A percentile compares a stretch with the other conserved stretches of the same genome.
These are phyloP conservation scores for Tolypocladium cylindrosporum DNA, from an alignment of 2,329 filamentous ascomycete genomes.

Conservation along the genomic window DNA sequence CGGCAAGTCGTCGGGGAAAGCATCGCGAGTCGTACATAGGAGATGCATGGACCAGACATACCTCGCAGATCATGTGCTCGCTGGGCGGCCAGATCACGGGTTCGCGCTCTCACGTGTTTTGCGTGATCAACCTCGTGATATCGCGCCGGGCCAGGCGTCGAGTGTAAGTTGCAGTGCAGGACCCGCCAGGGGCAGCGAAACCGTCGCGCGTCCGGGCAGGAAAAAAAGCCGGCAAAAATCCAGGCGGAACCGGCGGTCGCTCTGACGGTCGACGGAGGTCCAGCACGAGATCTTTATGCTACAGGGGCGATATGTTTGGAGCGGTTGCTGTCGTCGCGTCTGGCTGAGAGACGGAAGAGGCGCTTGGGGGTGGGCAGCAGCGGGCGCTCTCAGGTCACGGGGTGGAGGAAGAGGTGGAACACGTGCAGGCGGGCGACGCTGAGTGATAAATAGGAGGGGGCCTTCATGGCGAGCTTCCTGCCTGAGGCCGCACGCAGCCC, in stretches of 20 bases:
- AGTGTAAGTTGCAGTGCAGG: conserved; percentile 19
- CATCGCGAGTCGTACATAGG: conserved; percentile 7
- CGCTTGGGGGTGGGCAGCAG: neutral
- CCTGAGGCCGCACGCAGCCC: conserved; percentile 1
- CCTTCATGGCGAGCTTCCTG: neutral
- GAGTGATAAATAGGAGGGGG: conserved; percentile 4
- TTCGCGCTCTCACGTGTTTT: conserved; percentile 34
- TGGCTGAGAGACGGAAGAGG: neutral
- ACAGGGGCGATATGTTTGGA: conserved; percentile 8
- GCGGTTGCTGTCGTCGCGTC: neutral
- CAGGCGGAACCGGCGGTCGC: conserved; percentile 4
- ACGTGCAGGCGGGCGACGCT: conserved; percentile 7
- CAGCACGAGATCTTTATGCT: conserved; percentile 16
- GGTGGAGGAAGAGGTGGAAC: conserved; percentile 8
- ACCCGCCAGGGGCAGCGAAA: conserved; percentile 6
- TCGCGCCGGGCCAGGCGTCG: conserved; percentile 21
- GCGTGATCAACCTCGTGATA: conserved; percentile 38
- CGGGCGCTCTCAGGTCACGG: conserved; percentile 7
- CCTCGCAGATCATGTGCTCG: conserved; percentile 35
- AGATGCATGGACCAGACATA: conserved; percentile 24
- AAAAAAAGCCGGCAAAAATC: conserved; percentile 4
- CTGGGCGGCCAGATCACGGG: conserved; percentile 29
- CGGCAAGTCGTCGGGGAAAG: neutral
- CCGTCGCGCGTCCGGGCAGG: conserved; percentile 8
- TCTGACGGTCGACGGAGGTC: conserved; percentile 3